These are phyloP conservation scores for Podospora appendiculata DNA, from an alignment of 495 filamentous ascomycete species.

Conservation along the genomic window DNA sequence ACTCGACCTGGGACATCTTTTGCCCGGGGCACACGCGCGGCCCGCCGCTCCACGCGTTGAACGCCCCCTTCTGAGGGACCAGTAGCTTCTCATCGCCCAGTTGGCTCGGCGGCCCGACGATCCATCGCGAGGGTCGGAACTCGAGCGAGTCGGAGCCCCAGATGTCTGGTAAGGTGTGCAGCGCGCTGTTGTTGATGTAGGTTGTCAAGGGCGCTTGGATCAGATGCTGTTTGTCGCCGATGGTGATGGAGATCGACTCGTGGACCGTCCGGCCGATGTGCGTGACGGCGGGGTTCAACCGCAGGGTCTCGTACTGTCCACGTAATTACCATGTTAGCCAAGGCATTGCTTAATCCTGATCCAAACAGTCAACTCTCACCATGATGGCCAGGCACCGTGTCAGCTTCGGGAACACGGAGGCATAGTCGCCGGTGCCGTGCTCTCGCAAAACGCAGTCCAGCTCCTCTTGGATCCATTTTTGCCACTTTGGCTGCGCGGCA, in stretches of 20 bases:
- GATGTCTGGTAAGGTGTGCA: constrained; percentile 40
- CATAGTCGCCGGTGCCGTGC: constrained; percentile 10
- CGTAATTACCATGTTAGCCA: too few species aligned
- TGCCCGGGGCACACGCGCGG: constrained; percentile 37
- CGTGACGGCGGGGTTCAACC: constrained; percentile 35
- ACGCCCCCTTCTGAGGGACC: constrained; percentile 27
- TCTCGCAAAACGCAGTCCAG: constrained; percentile 10
- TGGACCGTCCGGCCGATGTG: constrained; percentile 27
- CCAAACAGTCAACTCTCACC: too few species aligned
- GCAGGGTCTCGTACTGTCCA: constrained; percentile 39
- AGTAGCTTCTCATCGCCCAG: constrained; percentile 13
- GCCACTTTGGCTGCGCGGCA: constrained; percentile 36
- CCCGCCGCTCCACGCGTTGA: constrained; percentile 38
- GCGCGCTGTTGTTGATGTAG: constrained; percentile 45
- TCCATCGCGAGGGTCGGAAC: constrained; percentile 49
- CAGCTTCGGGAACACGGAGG: constrained; percentile 27
- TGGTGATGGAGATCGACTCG: too few species aligned
- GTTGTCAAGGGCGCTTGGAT: constrained; percentile 22
- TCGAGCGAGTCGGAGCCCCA: constrained; percentile 44
- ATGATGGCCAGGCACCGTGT: constrained; percentile 36
- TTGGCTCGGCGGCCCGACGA: constrained; percentile 11
- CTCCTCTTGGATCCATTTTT: constrained; percentile 20
- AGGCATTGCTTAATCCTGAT: too few species aligned
- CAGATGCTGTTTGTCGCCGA: background rate
- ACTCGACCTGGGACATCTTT: constrained; percentile 45